A percentile compares a stretch with the other conserved stretches of the same genome.
Conservation (phyloP, 1,139 yeast genomes). For the Lodderomyces beijingensis region DNA sequence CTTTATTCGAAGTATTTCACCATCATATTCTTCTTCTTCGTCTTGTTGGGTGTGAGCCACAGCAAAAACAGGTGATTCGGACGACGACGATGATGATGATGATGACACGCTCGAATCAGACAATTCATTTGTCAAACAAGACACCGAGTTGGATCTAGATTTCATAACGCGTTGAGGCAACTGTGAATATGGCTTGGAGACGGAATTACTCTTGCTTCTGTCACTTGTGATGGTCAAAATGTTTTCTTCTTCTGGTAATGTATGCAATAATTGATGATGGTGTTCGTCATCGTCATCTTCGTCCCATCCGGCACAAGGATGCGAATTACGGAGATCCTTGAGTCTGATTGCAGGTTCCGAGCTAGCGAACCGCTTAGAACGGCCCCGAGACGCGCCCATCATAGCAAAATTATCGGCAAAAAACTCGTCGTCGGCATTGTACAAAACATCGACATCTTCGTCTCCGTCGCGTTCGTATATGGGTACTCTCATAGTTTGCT, state of each 20-base stretch:
- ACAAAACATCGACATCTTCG: conserved; percentile 19
- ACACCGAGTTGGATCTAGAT: conserved; percentile 5
- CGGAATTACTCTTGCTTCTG: conserved; percentile 3
- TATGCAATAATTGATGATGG: conserved; percentile 1
- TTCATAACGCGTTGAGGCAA: conserved; percentile 5
- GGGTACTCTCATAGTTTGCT: conserved; percentile 72
- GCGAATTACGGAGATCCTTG: conserved; percentile 39
- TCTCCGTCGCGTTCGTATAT: conserved; percentile 32
- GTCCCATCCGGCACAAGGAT: conserved; percentile 45
- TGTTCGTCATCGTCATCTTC: conserved; percentile 25
- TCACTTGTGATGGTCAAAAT: conserved; percentile 11
- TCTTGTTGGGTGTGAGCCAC: not conserved
- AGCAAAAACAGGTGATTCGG: not conserved
- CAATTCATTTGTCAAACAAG: not conserved
- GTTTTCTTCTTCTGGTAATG: conserved; percentile 13
- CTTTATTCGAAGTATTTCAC: conserved; percentile 15
- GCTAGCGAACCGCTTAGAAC: conserved; percentile 22
- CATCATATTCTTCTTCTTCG: conserved; percentile 6
- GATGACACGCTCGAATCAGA: conserved; percentile 6
- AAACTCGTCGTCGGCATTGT: conserved; percentile 22
- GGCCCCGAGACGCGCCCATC: conserved; percentile 1
- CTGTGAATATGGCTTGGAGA: conserved; percentile 7
- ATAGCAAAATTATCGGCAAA: conserved; percentile 8
- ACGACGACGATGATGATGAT: conserved; percentile 4
- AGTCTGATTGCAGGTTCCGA: conserved; percentile 41